Base-by-base conservation (phyloP, 306 rosid species). In the Vicia faba region DNA sequence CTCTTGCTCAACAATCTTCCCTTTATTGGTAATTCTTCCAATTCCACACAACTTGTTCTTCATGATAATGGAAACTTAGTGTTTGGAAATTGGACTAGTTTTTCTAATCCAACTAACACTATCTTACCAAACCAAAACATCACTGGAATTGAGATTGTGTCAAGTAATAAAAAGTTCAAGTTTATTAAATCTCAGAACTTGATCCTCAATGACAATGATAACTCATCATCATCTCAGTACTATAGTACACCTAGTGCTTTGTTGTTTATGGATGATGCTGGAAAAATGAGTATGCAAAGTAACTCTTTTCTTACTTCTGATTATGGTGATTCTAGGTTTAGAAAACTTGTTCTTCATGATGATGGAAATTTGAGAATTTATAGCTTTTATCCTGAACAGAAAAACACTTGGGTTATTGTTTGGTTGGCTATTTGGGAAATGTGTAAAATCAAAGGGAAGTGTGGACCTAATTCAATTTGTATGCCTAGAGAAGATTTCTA, bases 301-400 rank as follows among this genome's bases (percentile, higher is more conserved):
- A 74, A 39, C 28, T 48, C 82, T 11, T 73, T 89, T 48, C 46
- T 82, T 1, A 63, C 88, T 11, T 79, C 82, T 1, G 90, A 89
- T 77, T 84, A 70, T 36, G 92, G 89, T 5, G 80, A 60, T 0
- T 10, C 46, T 12, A 78, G 80, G 50, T 33, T 63, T 2, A 57
- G 88, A 18, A 75, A 82, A 69, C 41, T 89, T 28, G 87, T 81
- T n/a, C 81, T 89, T 3, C 91, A 82, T 23, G 78, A 87, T 7
- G 91, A 89, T 57, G 98, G 96, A 4, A 82, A 86, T 66, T 84
- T 93, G 33, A 76, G 75, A 69, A 83, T 89, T 62, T 86, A 83
- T 65, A 82, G 91, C 58, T 86, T 76, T 73, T 61, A 81, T 63
- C 68, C 80, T 0, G 84, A 49, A 4, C 48, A 11, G 3, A 15